phyloP scores from a whole-genome alignment of 2,329 filamentous ascomycete species.

The Penicillium sp. region DNA sequence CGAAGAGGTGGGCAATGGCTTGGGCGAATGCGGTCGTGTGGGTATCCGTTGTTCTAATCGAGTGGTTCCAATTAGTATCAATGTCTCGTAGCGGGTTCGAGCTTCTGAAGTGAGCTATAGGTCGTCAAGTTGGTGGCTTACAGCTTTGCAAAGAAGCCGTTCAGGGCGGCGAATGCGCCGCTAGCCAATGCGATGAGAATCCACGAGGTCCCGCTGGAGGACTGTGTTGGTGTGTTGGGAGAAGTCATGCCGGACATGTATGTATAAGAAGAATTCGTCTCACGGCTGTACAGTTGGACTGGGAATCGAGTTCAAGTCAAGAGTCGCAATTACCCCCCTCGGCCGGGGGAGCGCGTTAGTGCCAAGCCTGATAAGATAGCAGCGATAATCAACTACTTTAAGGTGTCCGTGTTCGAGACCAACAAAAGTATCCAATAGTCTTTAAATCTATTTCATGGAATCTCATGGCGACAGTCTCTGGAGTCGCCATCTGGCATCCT shows the following conservation, averaged over 20 bases:
- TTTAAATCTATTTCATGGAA: neutral
- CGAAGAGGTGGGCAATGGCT: constrained; percentile 49
- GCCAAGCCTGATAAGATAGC: constrained; percentile 22
- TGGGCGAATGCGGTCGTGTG: constrained; percentile 57
- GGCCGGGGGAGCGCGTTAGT: constrained; percentile 1
- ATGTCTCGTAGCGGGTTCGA: neutral
- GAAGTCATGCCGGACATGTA: constrained; percentile 10
- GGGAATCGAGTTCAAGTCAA: neutral
- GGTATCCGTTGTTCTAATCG: constrained; percentile 59
- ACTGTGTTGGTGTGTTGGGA: constrained; percentile 3
- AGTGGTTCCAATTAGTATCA: neutral
- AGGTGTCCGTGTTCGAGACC: no score
- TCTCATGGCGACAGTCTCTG: constrained; percentile 38
- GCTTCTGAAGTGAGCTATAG: neutral
- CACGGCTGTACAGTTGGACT: neutral
- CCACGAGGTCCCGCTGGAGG: constrained; percentile 36
- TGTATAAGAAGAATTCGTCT: neutral
- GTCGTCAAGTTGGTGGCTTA: constrained; percentile 29
- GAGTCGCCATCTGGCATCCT: constrained; percentile 39
- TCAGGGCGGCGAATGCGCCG: constrained; percentile 63
- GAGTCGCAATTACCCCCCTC: neutral
- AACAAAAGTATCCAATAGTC: no score
- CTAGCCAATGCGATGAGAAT: constrained; percentile 61
- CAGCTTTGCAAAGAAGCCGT: constrained; percentile 69
- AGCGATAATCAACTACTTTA: neutral